A percentile compares a stretch with the other conserved stretches of the same genome.
These are phyloP conservation scores for Talaromyces sp. DNA, from an alignment of 2,329 filamentous ascomycete species.

Conservation along the genomic window DNA sequence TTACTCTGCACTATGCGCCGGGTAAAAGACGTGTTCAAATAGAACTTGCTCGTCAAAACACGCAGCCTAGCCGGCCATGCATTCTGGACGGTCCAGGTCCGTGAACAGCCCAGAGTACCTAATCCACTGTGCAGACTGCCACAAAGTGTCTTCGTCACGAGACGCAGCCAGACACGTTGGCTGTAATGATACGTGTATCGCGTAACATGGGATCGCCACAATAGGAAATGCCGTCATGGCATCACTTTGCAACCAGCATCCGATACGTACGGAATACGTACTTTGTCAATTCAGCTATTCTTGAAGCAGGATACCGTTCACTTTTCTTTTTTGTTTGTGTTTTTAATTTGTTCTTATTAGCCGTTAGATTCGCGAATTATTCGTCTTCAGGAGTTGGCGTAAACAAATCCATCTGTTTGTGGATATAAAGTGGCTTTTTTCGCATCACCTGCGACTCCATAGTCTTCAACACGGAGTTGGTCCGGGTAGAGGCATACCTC, in stretches of 20 bases:
- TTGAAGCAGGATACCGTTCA: background rate
- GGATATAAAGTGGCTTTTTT: background rate
- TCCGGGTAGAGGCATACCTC: background rate
- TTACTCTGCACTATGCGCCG: background rate
- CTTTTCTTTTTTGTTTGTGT: background rate
- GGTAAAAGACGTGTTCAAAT: background rate
- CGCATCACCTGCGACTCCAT: slow-evolving; percentile 2
- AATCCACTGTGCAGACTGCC: background rate
- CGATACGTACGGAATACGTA: background rate
- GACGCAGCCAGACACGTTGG: background rate
- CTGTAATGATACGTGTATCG: background rate
- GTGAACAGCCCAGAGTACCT: background rate
- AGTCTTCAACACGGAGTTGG: background rate
- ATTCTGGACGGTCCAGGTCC: background rate
- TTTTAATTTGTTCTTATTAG: background rate
- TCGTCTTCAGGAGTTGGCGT: background rate
- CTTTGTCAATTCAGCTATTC: background rate
- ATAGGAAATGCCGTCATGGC: slow-evolving; percentile 15
- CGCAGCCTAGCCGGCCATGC: background rate
- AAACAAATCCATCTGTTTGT: background rate
- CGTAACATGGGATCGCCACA: slow-evolving; percentile 11
- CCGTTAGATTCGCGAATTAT: background rate
- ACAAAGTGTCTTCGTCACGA: background rate
- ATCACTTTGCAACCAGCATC: background rate
- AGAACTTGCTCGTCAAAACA: background rate